phyloP scores from a whole-genome alignment of 2,329 filamentous ascomycete genomes.

The Aspergillus spinulosporus region DNA sequence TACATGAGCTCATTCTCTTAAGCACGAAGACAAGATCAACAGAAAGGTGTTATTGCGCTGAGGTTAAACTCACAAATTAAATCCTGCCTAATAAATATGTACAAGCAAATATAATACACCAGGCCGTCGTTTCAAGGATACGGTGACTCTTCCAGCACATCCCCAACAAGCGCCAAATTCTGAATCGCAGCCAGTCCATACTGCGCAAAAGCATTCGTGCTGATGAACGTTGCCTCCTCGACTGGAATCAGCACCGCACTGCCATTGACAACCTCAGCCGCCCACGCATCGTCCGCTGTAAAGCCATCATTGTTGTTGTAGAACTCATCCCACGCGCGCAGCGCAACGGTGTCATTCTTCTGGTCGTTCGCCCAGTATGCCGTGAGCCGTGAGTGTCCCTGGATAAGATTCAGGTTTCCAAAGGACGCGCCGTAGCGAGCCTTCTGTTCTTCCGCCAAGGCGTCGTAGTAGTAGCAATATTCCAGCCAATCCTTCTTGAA shows the following conservation, averaged over 20 bases:
- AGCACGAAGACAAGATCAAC: too few species aligned
- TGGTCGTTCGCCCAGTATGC: slow-evolving; percentile 53
- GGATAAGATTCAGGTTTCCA: slow-evolving; percentile 50
- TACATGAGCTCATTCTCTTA: too few species aligned
- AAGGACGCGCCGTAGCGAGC: slow-evolving; percentile 56
- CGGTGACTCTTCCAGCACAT: not conserved
- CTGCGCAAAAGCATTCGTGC: slow-evolving; percentile 58
- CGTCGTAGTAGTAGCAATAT: slow-evolving; percentile 61
- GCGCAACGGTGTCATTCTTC: slow-evolving; percentile 51
- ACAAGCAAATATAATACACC: too few species aligned
- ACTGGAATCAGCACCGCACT: slow-evolving; percentile 50
- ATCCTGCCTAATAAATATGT: too few species aligned
- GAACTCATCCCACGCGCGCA: slow-evolving; percentile 58
- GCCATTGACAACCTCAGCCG: slow-evolving; percentile 37
- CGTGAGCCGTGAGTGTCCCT: slow-evolving; percentile 60
- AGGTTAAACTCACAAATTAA: too few species aligned
- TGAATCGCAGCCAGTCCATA: slow-evolving; percentile 61
- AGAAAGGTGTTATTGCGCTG: too few species aligned
- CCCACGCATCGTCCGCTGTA: slow-evolving; percentile 17
- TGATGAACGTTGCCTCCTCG: slow-evolving; percentile 59
- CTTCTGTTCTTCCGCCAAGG: slow-evolving; percentile 51
- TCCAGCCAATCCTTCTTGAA: slow-evolving; percentile 60
- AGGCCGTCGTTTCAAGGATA: not conserved
- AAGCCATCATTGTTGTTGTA: slow-evolving; percentile 26
- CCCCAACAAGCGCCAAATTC: slow-evolving; percentile 40